Conservation (phyloP, 768 basidiomycete species). For the Pleurotus sapidus region DNA sequence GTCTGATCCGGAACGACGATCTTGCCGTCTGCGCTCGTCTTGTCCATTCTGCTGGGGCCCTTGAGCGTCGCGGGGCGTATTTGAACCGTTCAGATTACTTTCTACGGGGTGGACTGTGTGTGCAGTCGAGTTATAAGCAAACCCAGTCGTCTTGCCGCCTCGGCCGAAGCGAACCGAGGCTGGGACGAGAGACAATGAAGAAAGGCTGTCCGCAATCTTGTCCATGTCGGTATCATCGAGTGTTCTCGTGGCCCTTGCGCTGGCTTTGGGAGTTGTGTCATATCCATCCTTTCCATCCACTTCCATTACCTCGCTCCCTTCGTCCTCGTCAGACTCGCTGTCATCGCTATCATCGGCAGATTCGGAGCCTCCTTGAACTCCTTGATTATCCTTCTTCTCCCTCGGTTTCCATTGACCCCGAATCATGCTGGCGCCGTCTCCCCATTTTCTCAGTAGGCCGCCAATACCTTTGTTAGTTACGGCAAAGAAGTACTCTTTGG, state of each 20-base stretch:
- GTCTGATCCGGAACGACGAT: background rate
- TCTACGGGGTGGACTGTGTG: background rate
- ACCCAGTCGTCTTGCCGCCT: slow-evolving; percentile 57
- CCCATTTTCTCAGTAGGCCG: slow-evolving; percentile 75
- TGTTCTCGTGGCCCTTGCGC: slow-evolving; percentile 12
- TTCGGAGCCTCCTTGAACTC: slow-evolving; percentile 18
- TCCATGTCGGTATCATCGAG: slow-evolving; percentile 34
- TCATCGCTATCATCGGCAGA: slow-evolving; percentile 21
- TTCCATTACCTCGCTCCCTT: slow-evolving; percentile 11
- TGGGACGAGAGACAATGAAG: slow-evolving; percentile 60
- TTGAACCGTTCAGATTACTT: background rate
- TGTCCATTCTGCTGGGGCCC: background rate
- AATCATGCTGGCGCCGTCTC: slow-evolving; percentile 79
- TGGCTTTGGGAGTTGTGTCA: slow-evolving; percentile 12
- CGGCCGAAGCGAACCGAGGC: slow-evolving; percentile 71
- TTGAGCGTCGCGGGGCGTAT: background rate
- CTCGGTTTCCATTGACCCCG: slow-evolving; percentile 66
- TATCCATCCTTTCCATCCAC: slow-evolving; percentile 11
- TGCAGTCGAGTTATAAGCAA: slow-evolving; percentile 23
- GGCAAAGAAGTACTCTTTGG: slow-evolving; percentile 88
- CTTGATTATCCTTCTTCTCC: slow-evolving; percentile 20
- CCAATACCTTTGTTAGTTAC: slow-evolving; percentile 91
- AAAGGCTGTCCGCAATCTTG: slow-evolving; percentile 44
- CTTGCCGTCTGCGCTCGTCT: background rate
- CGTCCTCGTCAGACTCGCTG: slow-evolving; percentile 20